Percentiles rank a stretch among this genome's conserved stretches.
phyloP scores from a whole-genome alignment of 176 grass and related monocot species.

The Zoysia japonica region DNA sequence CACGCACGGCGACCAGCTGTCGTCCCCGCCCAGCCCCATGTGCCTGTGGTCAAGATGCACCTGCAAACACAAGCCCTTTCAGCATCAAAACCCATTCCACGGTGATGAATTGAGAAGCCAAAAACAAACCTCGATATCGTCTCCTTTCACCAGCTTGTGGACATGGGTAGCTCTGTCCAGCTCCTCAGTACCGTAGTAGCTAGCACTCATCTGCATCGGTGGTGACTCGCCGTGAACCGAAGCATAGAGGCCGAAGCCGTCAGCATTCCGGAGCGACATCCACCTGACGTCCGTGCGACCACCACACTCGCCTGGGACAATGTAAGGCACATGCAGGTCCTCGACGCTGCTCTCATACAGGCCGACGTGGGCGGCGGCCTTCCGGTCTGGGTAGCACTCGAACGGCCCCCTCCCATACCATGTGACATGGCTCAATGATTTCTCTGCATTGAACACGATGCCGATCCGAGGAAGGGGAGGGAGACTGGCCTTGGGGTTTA shows the following conservation, averaged over 20 bases:
- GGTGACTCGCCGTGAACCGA: constrained; percentile 55
- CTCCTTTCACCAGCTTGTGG: constrained; percentile 60
- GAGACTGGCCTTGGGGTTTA: constrained; percentile 69
- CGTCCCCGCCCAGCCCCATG: constrained; percentile 89
- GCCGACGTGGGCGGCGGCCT: constrained; percentile 66
- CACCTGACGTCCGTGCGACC: constrained; percentile 73
- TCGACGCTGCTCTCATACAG: constrained; percentile 65
- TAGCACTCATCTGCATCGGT: constrained; percentile 88
- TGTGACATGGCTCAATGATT: constrained; percentile 51
- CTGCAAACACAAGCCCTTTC: constrained; percentile 37
- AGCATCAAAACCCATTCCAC: not conserved
- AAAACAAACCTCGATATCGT: constrained; percentile 73
- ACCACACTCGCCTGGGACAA: constrained; percentile 62
- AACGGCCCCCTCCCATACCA: constrained; percentile 82
- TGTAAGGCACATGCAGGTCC: constrained; percentile 85
- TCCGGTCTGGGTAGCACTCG: constrained; percentile 94
- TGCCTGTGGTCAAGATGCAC: constrained; percentile 92
- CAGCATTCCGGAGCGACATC: constrained; percentile 56
- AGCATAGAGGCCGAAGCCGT: constrained; percentile 62
- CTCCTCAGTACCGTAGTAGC: constrained; percentile 71
- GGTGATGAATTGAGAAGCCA: not conserved
- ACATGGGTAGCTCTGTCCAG: constrained; percentile 67
- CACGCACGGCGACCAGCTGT: constrained; percentile 82
- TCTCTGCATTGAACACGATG: constrained; percentile 59
- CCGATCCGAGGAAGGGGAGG: constrained; percentile 84